Conservation (phyloP, 768 basidiomycete species). For the Daedaleopsis sinensis region DNA sequence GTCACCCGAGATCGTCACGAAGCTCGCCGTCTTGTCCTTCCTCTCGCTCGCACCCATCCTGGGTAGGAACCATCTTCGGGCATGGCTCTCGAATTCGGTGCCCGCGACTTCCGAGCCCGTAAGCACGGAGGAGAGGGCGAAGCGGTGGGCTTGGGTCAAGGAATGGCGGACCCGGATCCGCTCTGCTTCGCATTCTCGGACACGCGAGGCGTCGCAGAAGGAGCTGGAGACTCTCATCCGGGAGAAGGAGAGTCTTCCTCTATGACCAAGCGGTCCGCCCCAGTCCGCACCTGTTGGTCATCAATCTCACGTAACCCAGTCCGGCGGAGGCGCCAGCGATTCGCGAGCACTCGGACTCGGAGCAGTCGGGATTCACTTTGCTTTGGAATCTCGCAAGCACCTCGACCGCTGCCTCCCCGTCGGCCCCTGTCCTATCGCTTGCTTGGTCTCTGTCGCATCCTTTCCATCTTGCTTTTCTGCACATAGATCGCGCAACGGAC, state of each 20-base stretch:
- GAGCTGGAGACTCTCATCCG: conserved; percentile 54
- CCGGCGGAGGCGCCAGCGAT: neutral
- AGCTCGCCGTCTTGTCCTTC: conserved; percentile 81
- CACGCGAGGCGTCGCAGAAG: conserved; percentile 47
- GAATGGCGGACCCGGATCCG: conserved; percentile 68
- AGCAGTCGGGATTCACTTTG: no score
- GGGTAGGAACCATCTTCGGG: conserved; percentile 65
- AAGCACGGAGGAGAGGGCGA: conserved; percentile 42
- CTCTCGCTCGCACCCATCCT: conserved; percentile 88
- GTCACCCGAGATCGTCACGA: conserved; percentile 81
- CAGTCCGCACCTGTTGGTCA: no score
- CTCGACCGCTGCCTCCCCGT: neutral
- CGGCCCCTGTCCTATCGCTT: neutral
- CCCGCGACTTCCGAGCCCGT: neutral
- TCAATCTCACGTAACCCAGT: neutral
- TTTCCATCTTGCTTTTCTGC: neutral
- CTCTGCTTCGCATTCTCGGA: conserved; percentile 52
- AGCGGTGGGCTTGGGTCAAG: conserved; percentile 66
- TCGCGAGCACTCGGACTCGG: neutral
- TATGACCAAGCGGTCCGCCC: conserved; percentile 13
- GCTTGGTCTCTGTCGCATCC: neutral
- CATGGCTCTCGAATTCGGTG: conserved; percentile 48
- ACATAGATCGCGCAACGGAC: conserved; percentile 13
- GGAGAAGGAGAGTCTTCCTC: conserved; percentile 47
- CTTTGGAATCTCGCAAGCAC: no score